Percentiles rank a stretch among this genome's conserved stretches.
Evolutionary conservation across 345 rosid species (phyloP).

Genomic region (Eucalyptus cloeziana): DNA sequence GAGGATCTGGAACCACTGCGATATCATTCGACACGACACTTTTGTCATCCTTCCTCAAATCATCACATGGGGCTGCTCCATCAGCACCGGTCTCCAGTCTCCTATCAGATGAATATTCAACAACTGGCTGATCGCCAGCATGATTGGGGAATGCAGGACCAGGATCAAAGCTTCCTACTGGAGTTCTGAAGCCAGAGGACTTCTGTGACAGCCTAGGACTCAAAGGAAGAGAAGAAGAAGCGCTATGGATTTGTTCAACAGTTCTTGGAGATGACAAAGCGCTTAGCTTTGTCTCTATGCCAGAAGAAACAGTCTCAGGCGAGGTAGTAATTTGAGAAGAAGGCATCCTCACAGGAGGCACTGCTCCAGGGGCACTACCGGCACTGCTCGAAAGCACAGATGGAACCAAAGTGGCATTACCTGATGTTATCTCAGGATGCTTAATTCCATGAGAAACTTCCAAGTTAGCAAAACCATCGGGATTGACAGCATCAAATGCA

Average conservation of each 20-base stretch:
- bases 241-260: conserved; percentile 13
- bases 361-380: conserved; percentile 5
- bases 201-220: conserved; percentile 30
- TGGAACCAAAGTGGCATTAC: background rate
- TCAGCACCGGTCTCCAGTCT: conserved; percentile 15
- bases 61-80: conserved; percentile 13
- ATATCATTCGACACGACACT: conserved; percentile 15
- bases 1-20: conserved; percentile 23
- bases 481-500: conserved; percentile 12
- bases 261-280: conserved; percentile 14
- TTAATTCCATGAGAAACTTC: conserved; percentile 24
- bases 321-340: conserved; percentile 19
- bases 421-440: conserved; percentile 4
- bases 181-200: conserved; percentile 29
- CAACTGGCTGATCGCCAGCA: conserved; percentile 20
- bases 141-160: conserved; percentile 12
- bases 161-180: conserved; percentile 14
- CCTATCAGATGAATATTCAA: conserved; percentile 24
- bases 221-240: conserved; percentile 24
- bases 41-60: conserved; percentile 22
- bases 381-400: conserved; percentile 6
- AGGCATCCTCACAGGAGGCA: conserved; percentile 17
- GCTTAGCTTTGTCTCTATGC: conserved; percentile 14
- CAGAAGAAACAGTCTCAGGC: conserved; percentile 7
- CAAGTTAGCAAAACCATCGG: conserved; percentile 3